Percentiles rank a stretch among this genome's conserved stretches.
Conservation (phyloP, 805 yeast species). For the Saturnispora besseyi region DNA sequence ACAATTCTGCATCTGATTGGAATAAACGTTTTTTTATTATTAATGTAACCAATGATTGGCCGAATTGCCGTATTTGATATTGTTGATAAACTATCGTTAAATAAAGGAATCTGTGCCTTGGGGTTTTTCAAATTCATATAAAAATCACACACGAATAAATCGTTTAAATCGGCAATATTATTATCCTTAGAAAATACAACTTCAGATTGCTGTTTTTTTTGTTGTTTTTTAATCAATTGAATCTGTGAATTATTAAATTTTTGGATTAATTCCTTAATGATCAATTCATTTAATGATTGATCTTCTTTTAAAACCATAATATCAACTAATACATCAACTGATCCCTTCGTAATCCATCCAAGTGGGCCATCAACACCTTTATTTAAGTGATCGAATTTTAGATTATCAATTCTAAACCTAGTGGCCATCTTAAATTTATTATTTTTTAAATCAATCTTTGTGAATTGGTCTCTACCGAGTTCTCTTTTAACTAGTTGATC, state of each 20-base stretch:
- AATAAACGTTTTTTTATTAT: conserved; percentile 79
- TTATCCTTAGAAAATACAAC: background rate
- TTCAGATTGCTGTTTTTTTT: background rate
- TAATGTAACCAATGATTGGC: conserved; percentile 93
- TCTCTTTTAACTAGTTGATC: conserved; percentile 19
- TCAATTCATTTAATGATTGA: conserved; percentile 33
- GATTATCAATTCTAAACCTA: conserved; percentile 73
- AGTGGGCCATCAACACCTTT: conserved; percentile 89
- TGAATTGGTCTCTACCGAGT: conserved; percentile 14
- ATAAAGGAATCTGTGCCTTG: conserved; percentile 80
- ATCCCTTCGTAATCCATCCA: conserved; percentile 93
- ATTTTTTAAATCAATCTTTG: conserved; percentile 12
- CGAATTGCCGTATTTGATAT: conserved; percentile 85
- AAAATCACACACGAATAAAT: conserved; percentile 61
- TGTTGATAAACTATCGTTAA: conserved; percentile 81
- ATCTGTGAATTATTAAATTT: conserved; percentile 3
- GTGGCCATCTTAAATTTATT: conserved; percentile 42
- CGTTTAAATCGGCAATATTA: conserved; percentile 9
- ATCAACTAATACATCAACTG: conserved; percentile 90
- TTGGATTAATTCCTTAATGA: conserved; percentile 25
- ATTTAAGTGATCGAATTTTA: conserved; percentile 82
- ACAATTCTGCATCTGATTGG: conserved; percentile 78
- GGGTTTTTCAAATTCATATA: conserved; percentile 76
- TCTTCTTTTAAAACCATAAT: conserved; percentile 59
- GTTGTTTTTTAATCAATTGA: background rate